Percentiles rank a stretch among this genome's conserved stretches.
Evolutionary conservation across 331 rosid genomes (phyloP).

Genomic region (Arachis monticola): DNA sequence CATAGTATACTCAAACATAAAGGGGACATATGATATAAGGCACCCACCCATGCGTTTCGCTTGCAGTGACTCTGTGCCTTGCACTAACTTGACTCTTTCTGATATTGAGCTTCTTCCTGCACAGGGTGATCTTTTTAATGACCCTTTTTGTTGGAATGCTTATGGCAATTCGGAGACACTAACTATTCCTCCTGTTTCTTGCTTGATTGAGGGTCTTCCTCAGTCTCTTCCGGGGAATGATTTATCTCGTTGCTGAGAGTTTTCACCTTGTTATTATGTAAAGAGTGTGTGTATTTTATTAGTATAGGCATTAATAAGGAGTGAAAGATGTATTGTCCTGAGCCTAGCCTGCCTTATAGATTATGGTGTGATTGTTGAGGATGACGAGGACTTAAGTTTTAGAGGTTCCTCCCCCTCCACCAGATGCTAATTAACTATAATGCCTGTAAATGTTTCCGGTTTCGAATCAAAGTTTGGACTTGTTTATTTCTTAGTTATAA

Average conservation of each 20-base stretch:
- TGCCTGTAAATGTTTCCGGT: conserved; percentile 27
- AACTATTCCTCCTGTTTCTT: conserved; percentile 79
- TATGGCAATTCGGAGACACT: conserved; percentile 66
- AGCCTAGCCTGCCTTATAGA: not conserved
- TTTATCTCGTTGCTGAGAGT: conserved; percentile 52
- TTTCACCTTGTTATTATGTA: too few species aligned
- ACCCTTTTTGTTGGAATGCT: conserved; percentile 89
- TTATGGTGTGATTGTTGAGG: conserved; percentile 42
- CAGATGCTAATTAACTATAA: conserved; percentile 20
- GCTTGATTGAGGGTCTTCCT: conserved; percentile 74
- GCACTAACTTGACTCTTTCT: conserved; percentile 82
- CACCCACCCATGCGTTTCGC: conserved; percentile 84
- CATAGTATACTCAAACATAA: conserved; percentile 65
- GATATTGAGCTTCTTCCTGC: conserved; percentile 90
- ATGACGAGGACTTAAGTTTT: conserved; percentile 56
- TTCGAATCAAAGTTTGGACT: conserved; percentile 37
- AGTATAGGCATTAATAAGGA: conserved; percentile 2
- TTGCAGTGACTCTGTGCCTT: conserved; percentile 83
- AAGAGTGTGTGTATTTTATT: not conserved
- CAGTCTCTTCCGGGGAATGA: conserved; percentile 46
- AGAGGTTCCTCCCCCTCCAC: conserved; percentile 46
- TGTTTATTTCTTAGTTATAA: not conserved
- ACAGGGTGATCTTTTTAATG: conserved; percentile 56
- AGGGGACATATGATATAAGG: conserved; percentile 77
- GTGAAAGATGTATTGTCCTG: conserved; percentile 16